These are phyloP conservation scores for Taphrina communis DNA, from an alignment of 1,139 yeast genomes.

Conservation along the genomic window DNA sequence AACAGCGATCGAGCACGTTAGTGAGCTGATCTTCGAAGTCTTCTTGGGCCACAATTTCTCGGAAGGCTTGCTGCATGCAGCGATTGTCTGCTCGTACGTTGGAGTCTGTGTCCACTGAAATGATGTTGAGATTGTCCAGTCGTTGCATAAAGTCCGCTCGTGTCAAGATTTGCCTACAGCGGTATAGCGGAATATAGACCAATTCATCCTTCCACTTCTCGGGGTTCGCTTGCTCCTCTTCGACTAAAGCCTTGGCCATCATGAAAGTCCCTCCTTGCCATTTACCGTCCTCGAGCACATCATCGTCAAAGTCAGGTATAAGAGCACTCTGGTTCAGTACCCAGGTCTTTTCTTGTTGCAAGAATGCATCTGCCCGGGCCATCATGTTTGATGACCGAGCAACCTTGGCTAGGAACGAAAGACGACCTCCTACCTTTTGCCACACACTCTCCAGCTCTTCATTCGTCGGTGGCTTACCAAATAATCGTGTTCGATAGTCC, in stretches of 20 bases:
- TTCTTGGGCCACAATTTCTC: slow-evolving; percentile 74
- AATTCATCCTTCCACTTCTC: slow-evolving; percentile 51
- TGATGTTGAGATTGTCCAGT: slow-evolving; percentile 76
- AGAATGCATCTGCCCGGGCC: slow-evolving; percentile 69
- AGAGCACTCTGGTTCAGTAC: slow-evolving; percentile 81
- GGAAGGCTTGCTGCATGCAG: slow-evolving; percentile 89
- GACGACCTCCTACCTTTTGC: slow-evolving; percentile 79
- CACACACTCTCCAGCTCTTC: slow-evolving; percentile 63
- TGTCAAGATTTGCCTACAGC: slow-evolving; percentile 84
- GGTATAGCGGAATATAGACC: slow-evolving; percentile 80
- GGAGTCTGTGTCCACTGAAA: slow-evolving; percentile 73
- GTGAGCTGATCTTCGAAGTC: slow-evolving; percentile 72
- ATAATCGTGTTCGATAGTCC: slow-evolving; percentile 56
- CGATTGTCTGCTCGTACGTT: slow-evolving; percentile 80
- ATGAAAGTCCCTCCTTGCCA: slow-evolving; percentile 79
- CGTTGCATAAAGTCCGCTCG: slow-evolving; percentile 77
- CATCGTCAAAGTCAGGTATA: slow-evolving; percentile 79
- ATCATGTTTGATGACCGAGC: slow-evolving; percentile 68
- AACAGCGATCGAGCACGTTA: slow-evolving; percentile 73
- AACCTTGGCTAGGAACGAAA: slow-evolving; percentile 79
- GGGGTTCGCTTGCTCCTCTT: slow-evolving; percentile 60
- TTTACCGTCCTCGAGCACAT: slow-evolving; percentile 84
- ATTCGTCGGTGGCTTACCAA: slow-evolving; percentile 55
- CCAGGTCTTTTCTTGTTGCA: slow-evolving; percentile 85
- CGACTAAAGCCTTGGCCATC: slow-evolving; percentile 72